Percentiles rank a stretch among this genome's conserved stretches.
phyloP scores from a whole-genome alignment of 2,329 filamentous ascomycete genomes.

The Colletotrichum limetticola region DNA sequence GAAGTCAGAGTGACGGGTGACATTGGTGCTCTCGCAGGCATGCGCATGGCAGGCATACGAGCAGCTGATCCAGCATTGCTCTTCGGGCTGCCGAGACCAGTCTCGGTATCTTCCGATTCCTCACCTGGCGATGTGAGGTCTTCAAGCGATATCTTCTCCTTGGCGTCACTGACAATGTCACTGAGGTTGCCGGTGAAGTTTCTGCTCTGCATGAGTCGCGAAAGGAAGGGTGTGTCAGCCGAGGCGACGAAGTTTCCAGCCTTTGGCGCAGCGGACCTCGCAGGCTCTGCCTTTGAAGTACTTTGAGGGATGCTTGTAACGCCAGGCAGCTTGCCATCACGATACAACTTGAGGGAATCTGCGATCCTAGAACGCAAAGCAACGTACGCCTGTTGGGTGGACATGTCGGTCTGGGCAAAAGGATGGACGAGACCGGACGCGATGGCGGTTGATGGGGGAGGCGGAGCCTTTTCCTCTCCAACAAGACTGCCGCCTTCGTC shows the following conservation, averaged over 20 bases:
- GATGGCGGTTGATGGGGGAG: slow-evolving; percentile 35
- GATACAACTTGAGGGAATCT: slow-evolving; percentile 63
- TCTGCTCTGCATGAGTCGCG: slow-evolving; percentile 69
- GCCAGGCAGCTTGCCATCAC: slow-evolving; percentile 62
- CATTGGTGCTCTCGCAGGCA: slow-evolving; percentile 68
- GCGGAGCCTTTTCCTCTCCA: slow-evolving; percentile 45
- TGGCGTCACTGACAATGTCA: slow-evolving; percentile 68
- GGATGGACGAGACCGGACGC: slow-evolving; percentile 69
- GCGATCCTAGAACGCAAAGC: slow-evolving; percentile 64
- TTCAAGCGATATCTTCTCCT: slow-evolving; percentile 62
- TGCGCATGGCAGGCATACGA: slow-evolving; percentile 56
- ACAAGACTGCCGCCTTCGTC: slow-evolving; percentile 61
- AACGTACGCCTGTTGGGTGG: slow-evolving; percentile 62
- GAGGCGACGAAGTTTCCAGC: slow-evolving; percentile 60
- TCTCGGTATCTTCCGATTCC: slow-evolving; percentile 63
- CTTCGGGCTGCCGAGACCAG: slow-evolving; percentile 38
- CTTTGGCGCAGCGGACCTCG: slow-evolving; percentile 41
- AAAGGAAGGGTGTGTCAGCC: slow-evolving; percentile 73
- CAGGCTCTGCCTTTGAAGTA: slow-evolving; percentile 38
- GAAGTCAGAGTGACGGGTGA: slow-evolving; percentile 57
- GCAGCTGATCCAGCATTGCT: slow-evolving; percentile 44
- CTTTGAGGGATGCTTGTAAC: slow-evolving; percentile 56
- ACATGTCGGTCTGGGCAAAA: slow-evolving; percentile 66
- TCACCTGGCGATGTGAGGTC: slow-evolving; percentile 62
- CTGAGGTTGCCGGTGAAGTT: slow-evolving; percentile 71